phyloP scores from a whole-genome alignment of 495 filamentous ascomycete species.

The Hyaloscypha finlandica region DNA sequence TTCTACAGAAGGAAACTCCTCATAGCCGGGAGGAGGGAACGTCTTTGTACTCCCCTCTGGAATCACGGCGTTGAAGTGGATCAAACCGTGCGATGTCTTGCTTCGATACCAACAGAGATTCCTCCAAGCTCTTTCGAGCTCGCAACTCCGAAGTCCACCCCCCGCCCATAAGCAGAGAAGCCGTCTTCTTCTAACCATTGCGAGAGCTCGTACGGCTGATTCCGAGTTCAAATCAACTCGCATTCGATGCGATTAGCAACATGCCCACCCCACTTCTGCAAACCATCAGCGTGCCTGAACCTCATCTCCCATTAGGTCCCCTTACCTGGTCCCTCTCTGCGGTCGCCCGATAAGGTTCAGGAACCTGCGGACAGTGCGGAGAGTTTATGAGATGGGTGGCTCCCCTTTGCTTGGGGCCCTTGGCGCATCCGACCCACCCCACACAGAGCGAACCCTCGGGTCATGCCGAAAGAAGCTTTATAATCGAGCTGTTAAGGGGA shows the following conservation, averaged over 20 bases:
- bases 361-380: neutral
- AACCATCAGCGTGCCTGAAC: slow-evolving; percentile 1
- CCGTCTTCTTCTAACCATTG: neutral
- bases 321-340: neutral
- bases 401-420: neutral
- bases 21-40: neutral
- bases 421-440: neutral
- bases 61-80: neutral
- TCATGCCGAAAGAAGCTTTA: neutral
- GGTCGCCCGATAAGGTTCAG: neutral
- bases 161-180: neutral
- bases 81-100: neutral
- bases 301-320: neutral
- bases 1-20: neutral
- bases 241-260: neutral
- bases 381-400: neutral
- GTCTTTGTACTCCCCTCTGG: neutral
- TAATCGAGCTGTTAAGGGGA: neutral
- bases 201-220: neutral
- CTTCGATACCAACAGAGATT: neutral
- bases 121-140: neutral
- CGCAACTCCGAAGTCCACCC: neutral
- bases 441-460: neutral
- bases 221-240: neutral
- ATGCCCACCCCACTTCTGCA: neutral